Evolutionary conservation across 495 filamentous ascomycete species (phyloP), one percentile per base, ranked within the genome.

Genomic region (Penicillium flavigenum): DNA sequence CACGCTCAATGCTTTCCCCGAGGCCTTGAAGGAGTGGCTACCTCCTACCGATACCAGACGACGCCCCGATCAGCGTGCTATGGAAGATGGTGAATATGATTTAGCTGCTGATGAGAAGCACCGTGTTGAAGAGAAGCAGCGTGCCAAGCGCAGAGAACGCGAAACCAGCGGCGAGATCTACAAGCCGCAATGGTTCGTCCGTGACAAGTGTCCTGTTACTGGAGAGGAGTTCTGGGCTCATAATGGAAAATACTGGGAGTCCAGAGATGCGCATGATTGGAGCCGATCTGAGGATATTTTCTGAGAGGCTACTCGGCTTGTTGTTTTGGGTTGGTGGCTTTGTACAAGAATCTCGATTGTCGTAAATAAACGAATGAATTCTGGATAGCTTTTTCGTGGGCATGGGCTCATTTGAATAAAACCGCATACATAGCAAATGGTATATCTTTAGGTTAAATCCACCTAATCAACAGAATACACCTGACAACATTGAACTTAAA

Each of bases 11-110:
- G 88, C 90, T 50, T 71, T 96, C 22, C 88, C 92, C 22, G 88
- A 93, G 9, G 79, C 79, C 9, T 81, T 98, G 45, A 77, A 73
- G 36, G 80, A 85, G 5, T 81, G 86, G 71, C 75, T 98, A 9
- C 88, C 93, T 36, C 95, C 95, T 5, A 98, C 94, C 0, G 94
- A 98, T 69, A 94, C 93, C 8, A 81, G 94, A 14, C 76, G 95
- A 38, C 81, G 94, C 17, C 95, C 94, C 0, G 94, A 98, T 69
- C 94, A 98, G 75, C 82, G 95, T n/a, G 94, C 94, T 1, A 98
- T 98, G 94, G 94, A 98, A 70, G 92, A 96, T 52, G 94, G 95
- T 9, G 85, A 91, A 69, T 98, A 98, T 64, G 91, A 96, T 63
- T 75, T 95, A 46, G 94, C 94, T 10, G 95, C 94, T 1, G 81